A percentile compares a stretch with the other conserved stretches of the same genome.
Conservation (phyloP, 1,284 basidiomycete genomes). For the Xerocomus nothofagi region DNA sequence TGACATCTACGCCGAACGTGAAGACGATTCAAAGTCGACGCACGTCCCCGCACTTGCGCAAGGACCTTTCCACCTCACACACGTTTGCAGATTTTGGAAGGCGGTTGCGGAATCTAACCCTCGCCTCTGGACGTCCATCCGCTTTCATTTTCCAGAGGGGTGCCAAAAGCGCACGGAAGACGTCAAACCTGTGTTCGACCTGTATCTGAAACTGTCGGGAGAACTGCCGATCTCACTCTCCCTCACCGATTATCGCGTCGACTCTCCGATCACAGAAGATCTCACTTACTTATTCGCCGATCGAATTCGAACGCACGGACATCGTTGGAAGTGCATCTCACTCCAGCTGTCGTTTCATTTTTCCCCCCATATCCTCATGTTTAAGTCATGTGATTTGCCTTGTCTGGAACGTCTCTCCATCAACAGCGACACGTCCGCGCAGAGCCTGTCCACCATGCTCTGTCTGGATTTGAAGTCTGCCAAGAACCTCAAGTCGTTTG, state of each 20-base stretch:
- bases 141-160: conserved; percentile 10
- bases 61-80: conserved; percentile 10
- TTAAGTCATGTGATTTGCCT: conserved; percentile 19
- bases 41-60: not conserved
- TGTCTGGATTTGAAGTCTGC: conserved; percentile 13
- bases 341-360: conserved; percentile 14
- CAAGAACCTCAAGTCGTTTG: conserved; percentile 19
- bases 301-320: conserved; percentile 11
- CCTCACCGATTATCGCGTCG: conserved; percentile 16
- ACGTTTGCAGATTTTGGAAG: conserved; percentile 21
- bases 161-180: conserved; percentile 4
- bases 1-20: conserved; percentile 2
- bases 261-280: not conserved
- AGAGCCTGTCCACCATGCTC: not conserved
- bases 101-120: conserved; percentile 13
- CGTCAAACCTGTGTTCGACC: conserved; percentile 5
- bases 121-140: conserved; percentile 22
- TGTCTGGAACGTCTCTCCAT: conserved; percentile 17
- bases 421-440: not conserved
- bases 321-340: conserved; percentile 19
- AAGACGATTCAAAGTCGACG: not conserved
- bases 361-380: conserved; percentile 11
- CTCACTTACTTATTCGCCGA: conserved; percentile 14
- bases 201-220: conserved; percentile 16
- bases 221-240: conserved; percentile 20